phyloP scores from a whole-genome alignment of 495 filamentous ascomycete species.

The Penicillium tannophilum region DNA sequence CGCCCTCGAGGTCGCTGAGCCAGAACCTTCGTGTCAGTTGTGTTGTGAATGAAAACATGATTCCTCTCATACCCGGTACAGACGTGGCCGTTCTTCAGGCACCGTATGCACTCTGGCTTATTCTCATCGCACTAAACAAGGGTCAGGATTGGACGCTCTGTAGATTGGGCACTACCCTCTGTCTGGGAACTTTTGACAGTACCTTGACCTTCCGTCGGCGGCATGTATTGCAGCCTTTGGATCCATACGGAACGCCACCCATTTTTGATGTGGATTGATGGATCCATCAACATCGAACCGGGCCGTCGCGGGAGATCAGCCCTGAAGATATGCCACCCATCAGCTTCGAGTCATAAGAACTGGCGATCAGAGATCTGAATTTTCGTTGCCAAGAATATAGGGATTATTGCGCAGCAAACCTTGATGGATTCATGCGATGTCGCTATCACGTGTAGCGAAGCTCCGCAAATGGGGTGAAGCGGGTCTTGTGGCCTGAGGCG shows the following conservation, averaged over 20 bases:
- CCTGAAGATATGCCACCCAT: not conserved
- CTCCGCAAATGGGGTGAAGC: not conserved
- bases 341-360: not conserved
- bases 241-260: slow-evolving; percentile 29
- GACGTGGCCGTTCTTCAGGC: slow-evolving; percentile 32
- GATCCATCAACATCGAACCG: not conserved
- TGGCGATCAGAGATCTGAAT: not conserved
- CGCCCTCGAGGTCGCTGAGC: slow-evolving; percentile 8
- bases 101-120: slow-evolving; percentile 29
- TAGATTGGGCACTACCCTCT: slow-evolving; percentile 3
- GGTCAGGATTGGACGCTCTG: slow-evolving; percentile 13
- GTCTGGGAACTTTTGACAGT: not conserved
- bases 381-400: not conserved
- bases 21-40: slow-evolving; percentile 10
- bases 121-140: slow-evolving; percentile 31
- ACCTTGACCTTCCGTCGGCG: slow-evolving; percentile 28
- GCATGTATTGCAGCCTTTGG: slow-evolving; percentile 31
- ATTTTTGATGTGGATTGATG: slow-evolving; percentile 13
- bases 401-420: no score
- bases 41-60: slow-evolving; percentile 22
- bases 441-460: no score
- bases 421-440: no score
- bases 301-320: not conserved
- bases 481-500: not conserved
- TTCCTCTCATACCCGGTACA: slow-evolving; percentile 29